These are phyloP conservation scores for Colletotrichum acutatum DNA, from an alignment of 2,329 filamentous ascomycete species.

Conservation along the genomic window DNA sequence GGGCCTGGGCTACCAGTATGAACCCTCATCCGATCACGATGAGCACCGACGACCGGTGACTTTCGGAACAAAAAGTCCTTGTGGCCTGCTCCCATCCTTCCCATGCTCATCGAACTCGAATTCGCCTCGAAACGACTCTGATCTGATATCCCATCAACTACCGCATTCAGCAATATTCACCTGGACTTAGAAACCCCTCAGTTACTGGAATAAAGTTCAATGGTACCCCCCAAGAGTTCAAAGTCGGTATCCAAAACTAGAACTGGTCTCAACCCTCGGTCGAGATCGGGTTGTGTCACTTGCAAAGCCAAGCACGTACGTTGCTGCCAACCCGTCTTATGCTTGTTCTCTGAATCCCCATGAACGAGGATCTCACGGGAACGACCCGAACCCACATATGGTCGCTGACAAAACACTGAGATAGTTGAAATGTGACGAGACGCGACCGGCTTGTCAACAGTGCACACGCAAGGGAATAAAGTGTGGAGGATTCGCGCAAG, in stretches of 20 bases:
- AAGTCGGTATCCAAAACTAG: conserved; percentile 21
- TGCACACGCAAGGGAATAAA: conserved; percentile 43
- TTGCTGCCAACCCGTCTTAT: background rate
- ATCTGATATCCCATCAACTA: background rate
- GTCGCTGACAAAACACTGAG: conserved; percentile 6
- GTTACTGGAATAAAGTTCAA: background rate
- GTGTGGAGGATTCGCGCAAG: conserved; percentile 45
- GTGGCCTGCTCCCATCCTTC: background rate
- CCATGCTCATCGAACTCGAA: background rate
- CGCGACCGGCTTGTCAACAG: conserved; percentile 42
- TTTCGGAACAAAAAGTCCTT: background rate
- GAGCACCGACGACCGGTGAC: background rate
- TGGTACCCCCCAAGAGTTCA: conserved; percentile 16
- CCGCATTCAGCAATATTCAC: background rate
- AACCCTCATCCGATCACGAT: background rate
- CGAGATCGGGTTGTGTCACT: conserved; percentile 44
- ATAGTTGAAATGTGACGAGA: conserved; percentile 47
- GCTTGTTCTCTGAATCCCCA: too few species aligned
- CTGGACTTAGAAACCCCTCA: background rate
- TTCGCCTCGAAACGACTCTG: background rate
- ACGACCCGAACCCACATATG: background rate
- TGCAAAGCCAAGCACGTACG: conserved; percentile 45
- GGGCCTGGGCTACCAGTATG: background rate
- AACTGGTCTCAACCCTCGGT: conserved; percentile 37
- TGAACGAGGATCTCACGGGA: background rate